A percentile compares a stretch with the other conserved stretches of the same genome.
Conservation (phyloP, 225 moss, liverwort and hornwort species). For the Pseudoscleropodium purum region DNA sequence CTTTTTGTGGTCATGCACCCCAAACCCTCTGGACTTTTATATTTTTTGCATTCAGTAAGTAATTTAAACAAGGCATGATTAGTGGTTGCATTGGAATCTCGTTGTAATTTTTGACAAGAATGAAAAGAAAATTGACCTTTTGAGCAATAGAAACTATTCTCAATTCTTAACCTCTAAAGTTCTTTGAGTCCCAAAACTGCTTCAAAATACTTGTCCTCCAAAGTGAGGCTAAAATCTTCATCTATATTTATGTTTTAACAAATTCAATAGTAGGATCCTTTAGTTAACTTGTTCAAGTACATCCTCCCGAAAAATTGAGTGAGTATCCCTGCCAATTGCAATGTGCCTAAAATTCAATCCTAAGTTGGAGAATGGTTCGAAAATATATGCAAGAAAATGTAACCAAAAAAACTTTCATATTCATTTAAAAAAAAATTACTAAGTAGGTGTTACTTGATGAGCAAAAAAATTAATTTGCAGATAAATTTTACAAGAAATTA, state of each 20-base stretch:
- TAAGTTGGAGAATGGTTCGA: no score
- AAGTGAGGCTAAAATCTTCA: no score
- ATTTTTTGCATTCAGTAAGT: neutral
- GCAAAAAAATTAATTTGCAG: accelerated
- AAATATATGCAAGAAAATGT: no score
- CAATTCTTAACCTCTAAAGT: no score
- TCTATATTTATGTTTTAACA: no score
- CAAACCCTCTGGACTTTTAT: neutral
- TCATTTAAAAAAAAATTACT: neutral
- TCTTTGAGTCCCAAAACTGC: no score
- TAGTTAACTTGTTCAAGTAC: neutral
- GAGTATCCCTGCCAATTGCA: neutral
- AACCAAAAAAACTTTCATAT: neutral
- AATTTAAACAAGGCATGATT: neutral
- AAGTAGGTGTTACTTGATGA: neutral
- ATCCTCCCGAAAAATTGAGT: neutral
- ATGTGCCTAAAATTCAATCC: neutral
- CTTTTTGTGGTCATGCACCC: neutral
- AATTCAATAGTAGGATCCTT: neutral
- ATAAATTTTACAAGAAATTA: no score
- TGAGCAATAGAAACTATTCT: no score
- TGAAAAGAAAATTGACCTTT: no score
- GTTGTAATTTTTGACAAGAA: no score
- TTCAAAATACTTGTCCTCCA: no score
- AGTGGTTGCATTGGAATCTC: no score